Evolutionary conservation across 345 rosid genomes (phyloP).

Genomic region (Populus alba): DNA sequence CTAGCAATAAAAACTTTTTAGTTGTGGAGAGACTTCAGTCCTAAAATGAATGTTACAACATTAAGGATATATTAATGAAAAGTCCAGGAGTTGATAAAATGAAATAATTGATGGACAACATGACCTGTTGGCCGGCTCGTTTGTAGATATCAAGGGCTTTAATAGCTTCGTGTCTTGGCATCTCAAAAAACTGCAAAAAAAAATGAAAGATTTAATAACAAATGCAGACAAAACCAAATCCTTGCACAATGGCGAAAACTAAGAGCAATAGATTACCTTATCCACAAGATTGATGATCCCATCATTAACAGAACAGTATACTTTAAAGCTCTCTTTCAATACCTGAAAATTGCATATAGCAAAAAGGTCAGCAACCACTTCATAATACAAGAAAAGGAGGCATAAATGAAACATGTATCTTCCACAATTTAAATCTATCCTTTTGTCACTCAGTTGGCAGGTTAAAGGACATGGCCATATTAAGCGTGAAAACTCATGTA

Average conservation of each 20-base stretch:
- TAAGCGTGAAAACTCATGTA: neutral
- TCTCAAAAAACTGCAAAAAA: slow-evolving; percentile 83
- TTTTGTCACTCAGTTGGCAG: neutral
- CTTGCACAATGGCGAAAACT: slow-evolving; percentile 5
- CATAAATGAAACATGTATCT: neutral
- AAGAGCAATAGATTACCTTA: slow-evolving; percentile 54
- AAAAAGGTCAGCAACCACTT: slow-evolving; percentile 6
- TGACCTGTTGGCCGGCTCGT: slow-evolving; percentile 88
- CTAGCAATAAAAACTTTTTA: neutral
- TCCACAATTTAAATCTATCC: neutral
- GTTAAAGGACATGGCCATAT: neutral
- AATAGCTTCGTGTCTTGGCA: slow-evolving; percentile 94
- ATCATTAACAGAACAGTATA: slow-evolving; percentile 90
- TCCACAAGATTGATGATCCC: slow-evolving; percentile 99
- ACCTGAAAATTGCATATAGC: slow-evolving; percentile 53
- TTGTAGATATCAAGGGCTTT: slow-evolving; percentile 79
- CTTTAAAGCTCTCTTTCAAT: slow-evolving; percentile 95
- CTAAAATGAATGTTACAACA: neutral
- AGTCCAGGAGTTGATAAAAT: neutral
- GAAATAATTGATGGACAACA: slow-evolving; percentile 14
- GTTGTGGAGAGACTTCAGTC: neutral
- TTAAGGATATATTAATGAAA: neutral
- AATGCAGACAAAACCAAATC: slow-evolving; percentile 2
- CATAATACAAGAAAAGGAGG: neutral
- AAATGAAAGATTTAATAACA: slow-evolving; percentile 12